A percentile compares a stretch with the other conserved stretches of the same genome.
Evolutionary conservation across 78 protist species (phyloP).

Genomic region (Dictyostelium citrinum): DNA sequence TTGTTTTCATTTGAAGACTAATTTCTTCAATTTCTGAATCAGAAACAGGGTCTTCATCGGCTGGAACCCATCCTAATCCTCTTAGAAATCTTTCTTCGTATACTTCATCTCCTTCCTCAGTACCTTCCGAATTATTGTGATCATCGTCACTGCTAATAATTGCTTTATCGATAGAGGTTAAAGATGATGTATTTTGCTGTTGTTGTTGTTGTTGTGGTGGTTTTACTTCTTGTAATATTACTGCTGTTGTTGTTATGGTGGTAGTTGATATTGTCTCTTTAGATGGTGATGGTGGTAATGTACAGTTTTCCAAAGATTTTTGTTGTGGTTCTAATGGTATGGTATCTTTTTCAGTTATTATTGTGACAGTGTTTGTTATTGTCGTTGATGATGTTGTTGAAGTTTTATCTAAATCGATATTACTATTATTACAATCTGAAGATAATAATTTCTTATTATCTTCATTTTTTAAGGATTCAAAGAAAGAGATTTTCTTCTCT

Average conservation of each 20-base stretch:
- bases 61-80: conserved; percentile 68
- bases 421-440: not conserved
- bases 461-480: conserved; percentile 26
- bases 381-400: not conserved
- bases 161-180: not conserved
- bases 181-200: not conserved
- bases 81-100: conserved; percentile 64
- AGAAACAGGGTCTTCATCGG: conserved; percentile 52
- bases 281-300: conserved; percentile 6
- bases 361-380: not conserved
- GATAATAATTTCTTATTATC: conserved; percentile 2
- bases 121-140: conserved; percentile 8
- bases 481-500: conserved; percentile 23
- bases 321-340: not conserved
- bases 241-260: not conserved
- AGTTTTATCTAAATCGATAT: not conserved
- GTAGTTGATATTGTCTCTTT: not conserved
- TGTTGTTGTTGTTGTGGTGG: conserved; percentile 9
- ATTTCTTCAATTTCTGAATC: conserved; percentile 62
- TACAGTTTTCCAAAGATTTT: conserved; percentile 5
- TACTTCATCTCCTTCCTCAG: conserved; percentile 57
- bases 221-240: not conserved
- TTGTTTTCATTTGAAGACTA: conserved; percentile 33
- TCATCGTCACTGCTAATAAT: not conserved
- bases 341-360: not conserved